Percentiles rank a stretch among this genome's conserved stretches.
phyloP scores from a whole-genome alignment of 2,329 filamentous ascomycete genomes.

The Hirsutella minnesotensis region DNA sequence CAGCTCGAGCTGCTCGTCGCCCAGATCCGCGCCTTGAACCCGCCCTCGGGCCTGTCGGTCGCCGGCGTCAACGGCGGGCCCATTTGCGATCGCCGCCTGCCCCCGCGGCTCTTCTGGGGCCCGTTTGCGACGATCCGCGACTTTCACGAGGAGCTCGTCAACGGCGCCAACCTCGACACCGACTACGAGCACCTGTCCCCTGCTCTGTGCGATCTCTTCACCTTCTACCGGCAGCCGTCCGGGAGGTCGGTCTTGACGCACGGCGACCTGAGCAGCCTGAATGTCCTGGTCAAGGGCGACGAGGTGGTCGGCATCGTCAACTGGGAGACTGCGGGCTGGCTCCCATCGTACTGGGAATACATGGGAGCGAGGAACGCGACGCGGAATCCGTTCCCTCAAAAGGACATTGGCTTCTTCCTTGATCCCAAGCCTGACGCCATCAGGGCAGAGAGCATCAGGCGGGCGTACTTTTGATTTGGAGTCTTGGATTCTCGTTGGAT shows the following conservation, averaged over 20 bases:
- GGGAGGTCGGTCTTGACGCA: slow-evolving; percentile 29
- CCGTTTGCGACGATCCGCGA: background rate
- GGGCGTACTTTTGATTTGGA: no score
- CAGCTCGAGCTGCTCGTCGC: slow-evolving; percentile 11
- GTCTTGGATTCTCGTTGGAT: no score
- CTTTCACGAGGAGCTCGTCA: background rate
- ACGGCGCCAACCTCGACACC: background rate
- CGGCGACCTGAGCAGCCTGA: slow-evolving; percentile 28
- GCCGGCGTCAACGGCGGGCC: slow-evolving; percentile 11
- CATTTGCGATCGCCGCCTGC: background rate
- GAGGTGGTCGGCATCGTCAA: slow-evolving; percentile 30
- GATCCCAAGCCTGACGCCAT: no score
- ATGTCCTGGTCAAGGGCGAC: slow-evolving; percentile 22
- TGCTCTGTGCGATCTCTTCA: slow-evolving; percentile 19
- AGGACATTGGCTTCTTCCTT: no score
- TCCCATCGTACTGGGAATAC: slow-evolving; percentile 23
- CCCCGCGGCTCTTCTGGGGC: background rate
- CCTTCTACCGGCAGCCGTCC: slow-evolving; percentile 21
- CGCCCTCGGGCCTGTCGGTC: slow-evolving; percentile 6
- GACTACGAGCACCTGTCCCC: slow-evolving; percentile 5
- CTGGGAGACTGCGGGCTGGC: slow-evolving; percentile 22
- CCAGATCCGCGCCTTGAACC: background rate
- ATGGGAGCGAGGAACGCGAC: slow-evolving; percentile 8
- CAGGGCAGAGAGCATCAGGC: no score
- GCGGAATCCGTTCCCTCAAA: no score